Percentiles rank a stretch among this genome's conserved stretches.
Evolutionary conservation across 345 rosid genomes (phyloP).

Genomic region (Eucalyptus regnans): DNA sequence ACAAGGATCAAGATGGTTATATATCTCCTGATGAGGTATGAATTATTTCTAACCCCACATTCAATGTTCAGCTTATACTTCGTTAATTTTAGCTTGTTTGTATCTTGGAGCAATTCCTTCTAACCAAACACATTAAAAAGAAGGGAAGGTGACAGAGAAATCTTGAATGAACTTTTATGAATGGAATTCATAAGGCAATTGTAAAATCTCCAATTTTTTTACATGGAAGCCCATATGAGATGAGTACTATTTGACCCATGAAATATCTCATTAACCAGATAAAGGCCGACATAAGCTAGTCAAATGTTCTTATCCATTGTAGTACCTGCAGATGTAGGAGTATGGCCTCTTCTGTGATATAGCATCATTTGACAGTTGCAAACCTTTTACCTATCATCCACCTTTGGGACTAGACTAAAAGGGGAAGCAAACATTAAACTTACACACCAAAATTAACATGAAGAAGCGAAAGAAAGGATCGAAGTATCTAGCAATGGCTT

Average conservation of each 20-base stretch:
- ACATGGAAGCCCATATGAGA: neutral
- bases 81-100: neutral
- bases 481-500: neutral
- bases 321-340: neutral
- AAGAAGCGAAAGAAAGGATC: neutral
- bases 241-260: neutral
- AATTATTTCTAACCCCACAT: neutral
- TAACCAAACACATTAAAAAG: neutral
- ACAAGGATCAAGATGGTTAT: slow-evolving; percentile 59
- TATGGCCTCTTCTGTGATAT: neutral
- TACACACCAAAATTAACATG: neutral
- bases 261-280: neutral
- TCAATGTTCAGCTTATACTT: neutral
- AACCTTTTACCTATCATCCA: neutral
- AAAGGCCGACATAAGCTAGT: neutral
- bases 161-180: neutral
- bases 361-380: neutral
- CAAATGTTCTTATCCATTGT: neutral
- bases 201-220: neutral
- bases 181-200: neutral
- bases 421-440: neutral
- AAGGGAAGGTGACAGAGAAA: neutral
- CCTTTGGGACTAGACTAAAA: neutral
- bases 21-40: slow-evolving; percentile 53
- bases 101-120: neutral